Base-by-base conservation (phyloP, 495 filamentous ascomycete species). In the Choiromyces venosus region DNA sequence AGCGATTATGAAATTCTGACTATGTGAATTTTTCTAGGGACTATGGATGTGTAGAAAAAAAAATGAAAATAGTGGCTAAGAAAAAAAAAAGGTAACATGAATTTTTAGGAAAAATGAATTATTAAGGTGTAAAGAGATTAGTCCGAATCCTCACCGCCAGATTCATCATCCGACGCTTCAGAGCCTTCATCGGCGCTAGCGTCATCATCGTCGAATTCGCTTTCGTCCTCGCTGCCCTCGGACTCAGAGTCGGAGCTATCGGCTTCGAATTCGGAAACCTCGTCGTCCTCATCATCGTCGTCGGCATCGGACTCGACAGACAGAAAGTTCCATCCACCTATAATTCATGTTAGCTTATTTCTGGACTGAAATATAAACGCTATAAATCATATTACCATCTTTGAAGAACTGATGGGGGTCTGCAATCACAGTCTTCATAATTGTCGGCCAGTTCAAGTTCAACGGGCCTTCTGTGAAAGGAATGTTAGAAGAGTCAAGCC, bases 391-490 rank as follows among this genome's bases (percentile, higher is more conserved):
- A 25, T 42, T 71, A 77, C 96, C 96, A 79, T 98, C 94, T 38
- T 85, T 87, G 82, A 97, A 99, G 88, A 99, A 99, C 71, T 89
- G 88, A 79, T 98, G 94, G 10, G 96, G 92, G 82, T 99, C 92
- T 56, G 91, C 89, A 40, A 90, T 92, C 25, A 99, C 93, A 0
- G 96, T 99, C 86, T 99, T 99, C 94, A 99, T 99, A 81, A 99
- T 99, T 33, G 93, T 96, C 10, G 91, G 89, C 96, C 96, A 99
- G 84, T 98, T 97, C 73, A 99, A 85, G 84, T 99, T 99, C 76
- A 99, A 86, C 9, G 96, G 96, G 61, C 96, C 96, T 83, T 99
- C 96, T 21, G 89, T 91, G 86, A 89, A 98, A 37, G 96, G 88
- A 74, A 99, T 94, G 80, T 98, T 94, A 73, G 94, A 92, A 4